These are phyloP conservation scores for Leucocoprinus birnbaumii DNA, from an alignment of 768 basidiomycete genomes.

Conservation along the genomic window DNA sequence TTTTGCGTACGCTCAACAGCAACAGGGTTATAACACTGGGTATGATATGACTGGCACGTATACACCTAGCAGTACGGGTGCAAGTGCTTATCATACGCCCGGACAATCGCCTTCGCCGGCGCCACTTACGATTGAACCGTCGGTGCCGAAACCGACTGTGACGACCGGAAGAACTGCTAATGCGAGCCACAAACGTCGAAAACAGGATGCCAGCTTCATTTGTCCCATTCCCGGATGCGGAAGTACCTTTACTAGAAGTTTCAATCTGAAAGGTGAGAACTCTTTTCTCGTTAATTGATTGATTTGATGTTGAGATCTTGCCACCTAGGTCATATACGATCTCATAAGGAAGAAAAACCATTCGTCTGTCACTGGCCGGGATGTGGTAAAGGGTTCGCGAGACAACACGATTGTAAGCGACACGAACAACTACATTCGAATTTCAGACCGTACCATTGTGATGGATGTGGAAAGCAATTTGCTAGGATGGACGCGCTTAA, in stretches of 20 bases:
- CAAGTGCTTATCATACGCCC: conserved; percentile 11
- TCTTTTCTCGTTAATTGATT: conserved; percentile 11
- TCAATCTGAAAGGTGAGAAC: conserved; percentile 82
- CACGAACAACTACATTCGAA: conserved; percentile 95
- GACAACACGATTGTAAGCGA: conserved; percentile 95
- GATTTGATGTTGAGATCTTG: conserved; percentile 8
- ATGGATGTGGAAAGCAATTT: conserved; percentile 91
- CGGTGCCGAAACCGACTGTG: conserved; percentile 71
- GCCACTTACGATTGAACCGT: conserved; percentile 6
- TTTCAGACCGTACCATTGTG: conserved; percentile 88
- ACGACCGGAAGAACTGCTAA: conserved; percentile 89
- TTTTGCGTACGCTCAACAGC: background rate
- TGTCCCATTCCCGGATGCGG: conserved; percentile 84
- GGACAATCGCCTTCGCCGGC: conserved; percentile 10
- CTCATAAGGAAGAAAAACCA: conserved; percentile 92
- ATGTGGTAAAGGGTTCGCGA: conserved; percentile 89
- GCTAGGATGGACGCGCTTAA: conserved; percentile 95
- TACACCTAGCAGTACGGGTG: conserved; percentile 10
- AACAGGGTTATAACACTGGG: conserved; percentile 8
- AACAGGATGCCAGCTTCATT: conserved; percentile 83
- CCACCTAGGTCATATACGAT: conserved; percentile 84
- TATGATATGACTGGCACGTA: conserved; percentile 14
- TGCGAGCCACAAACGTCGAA: conserved; percentile 81
- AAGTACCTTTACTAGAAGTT: conserved; percentile 88
- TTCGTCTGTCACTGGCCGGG: conserved; percentile 95